These are phyloP conservation scores for Rhodotorula sp. DNA, from an alignment of 1,284 basidiomycete species.

Conservation along the genomic window DNA sequence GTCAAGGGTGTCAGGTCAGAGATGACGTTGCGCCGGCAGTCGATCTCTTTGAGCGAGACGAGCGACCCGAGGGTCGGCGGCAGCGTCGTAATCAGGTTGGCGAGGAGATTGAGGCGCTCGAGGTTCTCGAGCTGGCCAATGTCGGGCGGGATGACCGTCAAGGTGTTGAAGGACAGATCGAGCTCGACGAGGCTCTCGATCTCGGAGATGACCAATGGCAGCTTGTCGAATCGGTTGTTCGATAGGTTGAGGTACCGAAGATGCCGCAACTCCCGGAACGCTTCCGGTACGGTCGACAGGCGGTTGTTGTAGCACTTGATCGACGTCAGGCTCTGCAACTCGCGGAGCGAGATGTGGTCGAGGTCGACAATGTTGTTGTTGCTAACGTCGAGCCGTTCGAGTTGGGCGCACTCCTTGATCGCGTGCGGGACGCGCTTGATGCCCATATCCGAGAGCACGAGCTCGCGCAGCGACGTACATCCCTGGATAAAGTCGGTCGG, in stretches of 20 bases:
- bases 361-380: conserved; percentile 91
- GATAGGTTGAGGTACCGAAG: conserved; percentile 87
- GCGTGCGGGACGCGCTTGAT: conserved; percentile 89
- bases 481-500: conserved; percentile 95
- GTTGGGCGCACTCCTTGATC: conserved; percentile 69
- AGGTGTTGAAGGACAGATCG: conserved; percentile 93
- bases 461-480: conserved; percentile 76
- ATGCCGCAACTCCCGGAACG: conserved; percentile 70
- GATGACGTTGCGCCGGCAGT: conserved; percentile 79
- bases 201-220: conserved; percentile 74
- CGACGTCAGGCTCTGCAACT: conserved; percentile 68
- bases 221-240: conserved; percentile 87
- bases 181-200: conserved; percentile 75
- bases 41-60: conserved; percentile 65
- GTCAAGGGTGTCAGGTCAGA: conserved; percentile 69
- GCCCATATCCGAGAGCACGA: conserved; percentile 87
- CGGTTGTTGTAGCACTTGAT: conserved; percentile 91
- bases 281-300: conserved; percentile 78
- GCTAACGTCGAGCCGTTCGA: conserved; percentile 84
- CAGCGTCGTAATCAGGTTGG: conserved; percentile 77
- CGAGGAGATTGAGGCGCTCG: conserved; percentile 77
- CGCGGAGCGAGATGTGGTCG: conserved; percentile 77
- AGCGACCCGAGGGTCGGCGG: conserved; percentile 68
- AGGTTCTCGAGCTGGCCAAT: conserved; percentile 70
- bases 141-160: conserved; percentile 74